Conservation (phyloP, 202 grass and related monocot genomes). For the Musa balbisiana region DNA sequence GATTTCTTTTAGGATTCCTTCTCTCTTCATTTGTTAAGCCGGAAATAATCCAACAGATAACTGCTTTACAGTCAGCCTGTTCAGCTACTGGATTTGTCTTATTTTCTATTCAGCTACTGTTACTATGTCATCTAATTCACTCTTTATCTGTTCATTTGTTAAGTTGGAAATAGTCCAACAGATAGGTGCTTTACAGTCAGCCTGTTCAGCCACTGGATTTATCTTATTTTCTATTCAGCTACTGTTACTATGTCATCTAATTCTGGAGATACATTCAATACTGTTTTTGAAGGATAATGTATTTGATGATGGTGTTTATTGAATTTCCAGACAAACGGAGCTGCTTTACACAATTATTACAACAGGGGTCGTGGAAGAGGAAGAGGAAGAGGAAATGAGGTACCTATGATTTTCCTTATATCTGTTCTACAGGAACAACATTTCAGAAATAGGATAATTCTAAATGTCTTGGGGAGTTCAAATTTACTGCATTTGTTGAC, state of each 20-base stretch:
- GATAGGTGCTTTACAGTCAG: no score
- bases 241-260: not conserved
- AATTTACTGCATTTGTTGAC: not conserved
- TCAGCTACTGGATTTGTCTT: no score
- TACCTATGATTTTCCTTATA: slow-evolving; percentile 14
- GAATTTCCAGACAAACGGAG: slow-evolving; percentile 45
- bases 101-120: not conserved
- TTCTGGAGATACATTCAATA: not conserved
- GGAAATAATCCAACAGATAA: no score
- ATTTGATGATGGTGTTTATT: slow-evolving; percentile 1
- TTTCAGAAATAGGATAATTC: not conserved
- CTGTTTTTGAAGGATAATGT: not conserved
- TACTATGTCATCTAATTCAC: not conserved
- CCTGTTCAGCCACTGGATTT: no score
- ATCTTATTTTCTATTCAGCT: no score
- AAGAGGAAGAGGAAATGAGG: slow-evolving; percentile 56
- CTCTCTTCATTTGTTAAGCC: no score
- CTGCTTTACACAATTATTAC: slow-evolving; percentile 46
- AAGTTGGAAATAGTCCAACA: no score
- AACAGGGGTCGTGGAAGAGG: slow-evolving; percentile 62
- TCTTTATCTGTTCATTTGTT: no score
- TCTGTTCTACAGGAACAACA: not conserved
- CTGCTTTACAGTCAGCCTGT: no score
- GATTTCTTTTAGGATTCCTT: not conserved
- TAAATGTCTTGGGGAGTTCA: not conserved